Conservation (phyloP, 805 yeast genomes). For the Ogataea minuta region DNA sequence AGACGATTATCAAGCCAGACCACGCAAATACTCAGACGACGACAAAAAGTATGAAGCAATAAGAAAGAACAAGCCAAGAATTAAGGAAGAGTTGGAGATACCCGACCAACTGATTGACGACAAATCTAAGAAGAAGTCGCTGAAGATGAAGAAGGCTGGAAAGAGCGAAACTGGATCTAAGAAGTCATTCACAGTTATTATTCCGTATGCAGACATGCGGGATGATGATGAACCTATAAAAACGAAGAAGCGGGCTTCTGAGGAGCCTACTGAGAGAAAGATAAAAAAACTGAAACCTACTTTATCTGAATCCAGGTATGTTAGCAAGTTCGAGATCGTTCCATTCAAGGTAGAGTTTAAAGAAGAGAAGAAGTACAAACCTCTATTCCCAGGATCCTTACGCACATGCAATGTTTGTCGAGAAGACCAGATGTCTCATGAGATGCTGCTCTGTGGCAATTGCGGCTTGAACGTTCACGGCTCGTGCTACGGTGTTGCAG, state of each 20-base stretch:
- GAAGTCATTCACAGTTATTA: conserved; percentile 18
- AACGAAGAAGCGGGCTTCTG: conserved; percentile 7
- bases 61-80: background rate
- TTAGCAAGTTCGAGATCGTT: conserved; percentile 26
- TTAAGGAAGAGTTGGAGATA: conserved; percentile 6
- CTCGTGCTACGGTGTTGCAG: conserved; percentile 59
- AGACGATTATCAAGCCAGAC: conserved; percentile 30
- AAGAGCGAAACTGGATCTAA: conserved; percentile 4
- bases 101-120: conserved; percentile 1
- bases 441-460: conserved; percentile 52
- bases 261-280: conserved; percentile 9
- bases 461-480: conserved; percentile 75
- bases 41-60: conserved; percentile 1
- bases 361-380: conserved; percentile 3
- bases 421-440: conserved; percentile 32
- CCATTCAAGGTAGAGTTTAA: conserved; percentile 17
- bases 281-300: conserved; percentile 1
- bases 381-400: conserved; percentile 26
- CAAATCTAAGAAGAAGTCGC: conserved; percentile 6
- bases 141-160: conserved; percentile 13
- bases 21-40: conserved; percentile 16
- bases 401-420: conserved; percentile 61
- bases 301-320: conserved; percentile 18
- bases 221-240: conserved; percentile 6
- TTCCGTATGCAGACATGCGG: conserved; percentile 20